Evolutionary conservation across 1,139 yeast species (phyloP), one percentile per base, ranked within the genome.

Genomic region (Kodamaea alishanica): DNA sequence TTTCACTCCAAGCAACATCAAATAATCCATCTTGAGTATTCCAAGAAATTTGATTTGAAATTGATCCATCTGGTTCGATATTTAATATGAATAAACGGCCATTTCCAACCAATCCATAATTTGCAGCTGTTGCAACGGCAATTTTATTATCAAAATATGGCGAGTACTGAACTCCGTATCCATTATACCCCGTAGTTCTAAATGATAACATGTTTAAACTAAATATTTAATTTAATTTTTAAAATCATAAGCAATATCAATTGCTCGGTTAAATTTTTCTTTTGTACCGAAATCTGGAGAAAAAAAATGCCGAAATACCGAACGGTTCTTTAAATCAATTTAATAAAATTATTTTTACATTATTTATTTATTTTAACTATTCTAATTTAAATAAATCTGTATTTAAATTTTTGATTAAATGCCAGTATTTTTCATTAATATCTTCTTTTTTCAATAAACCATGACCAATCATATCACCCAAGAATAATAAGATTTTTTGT

Each of bases 11-110:
- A 1, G 94, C 77, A 4, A 86, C 65, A 52, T 87, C 95, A 55
- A 87, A 89, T 20, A 90, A 66, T 5, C 97, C 96, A 61, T 92
- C 98, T 59, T 90, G 97, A 1, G 97, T 90, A 45, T 89, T 90
- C 70, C 88, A 90, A 10, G 73, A 63, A 4, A 74, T 66, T 39
- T 79, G 81, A 31, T 75, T 75, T 5, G 55, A 53, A 20, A 87
- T 73, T 15, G 56, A 56, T 1, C 97, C 97, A 44, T 71, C 67
- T 7, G 80, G 77, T 35, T 75, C 78, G 38, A 92, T 84, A 38
- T 79, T 79, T 28, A 90, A 65, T 2, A 90, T 68, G 51, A 70
- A 82, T 25, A 92, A 67, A 46, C 87, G 73, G 3, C 98, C 98
- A 58, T 92, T 92, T 3, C 98, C 98, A 4, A 88, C 96, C 7